A percentile compares a stretch with the other conserved stretches of the same genome.
Conservation (phyloP, 2,329 filamentous ascomycete genomes). For the Aspergillus cejpii region DNA sequence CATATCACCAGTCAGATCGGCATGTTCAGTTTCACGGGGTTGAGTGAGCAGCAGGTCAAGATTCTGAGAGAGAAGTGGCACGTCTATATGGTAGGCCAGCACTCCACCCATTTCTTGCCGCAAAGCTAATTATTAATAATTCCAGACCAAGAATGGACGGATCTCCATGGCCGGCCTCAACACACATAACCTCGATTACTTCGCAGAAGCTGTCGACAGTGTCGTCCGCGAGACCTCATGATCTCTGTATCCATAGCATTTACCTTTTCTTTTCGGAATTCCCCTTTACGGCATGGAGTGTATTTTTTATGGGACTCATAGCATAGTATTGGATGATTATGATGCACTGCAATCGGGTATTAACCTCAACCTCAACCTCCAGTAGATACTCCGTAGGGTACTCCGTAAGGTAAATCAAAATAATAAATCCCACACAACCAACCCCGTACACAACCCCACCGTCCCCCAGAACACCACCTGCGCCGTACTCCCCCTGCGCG, state of each 20-base stretch:
- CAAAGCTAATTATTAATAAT: too few relatives aligned
- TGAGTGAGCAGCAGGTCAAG: slow-evolving; percentile 45
- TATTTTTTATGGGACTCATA: neutral
- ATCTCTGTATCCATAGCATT: slow-evolving; percentile 3
- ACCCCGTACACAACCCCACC: slow-evolving; percentile 64
- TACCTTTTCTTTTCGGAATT: neutral
- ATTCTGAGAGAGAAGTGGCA: slow-evolving; percentile 45
- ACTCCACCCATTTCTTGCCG: too few relatives aligned
- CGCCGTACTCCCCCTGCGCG: slow-evolving; percentile 63
- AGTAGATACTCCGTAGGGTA: too few relatives aligned
- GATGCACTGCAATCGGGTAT: too few relatives aligned
- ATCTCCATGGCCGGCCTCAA: slow-evolving; percentile 99
- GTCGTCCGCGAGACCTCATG: slow-evolving; percentile 53
- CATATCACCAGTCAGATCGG: slow-evolving; percentile 98
- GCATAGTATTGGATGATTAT: neutral
- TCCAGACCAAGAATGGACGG: slow-evolving; percentile 88
- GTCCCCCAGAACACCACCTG: slow-evolving; percentile 76
- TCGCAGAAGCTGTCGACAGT: slow-evolving; percentile 81
- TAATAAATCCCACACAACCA: slow-evolving; percentile 72
- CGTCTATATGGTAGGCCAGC: slow-evolving; percentile 46
- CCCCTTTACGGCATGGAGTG: slow-evolving; percentile 1
- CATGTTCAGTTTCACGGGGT: slow-evolving; percentile 84
- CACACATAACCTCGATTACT: slow-evolving; percentile 83
- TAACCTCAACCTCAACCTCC: too few relatives aligned
- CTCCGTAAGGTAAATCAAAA: too few relatives aligned